Conservation (phyloP, 176 grass and related monocot species). For the Tillandsia leiboldiana region DNA sequence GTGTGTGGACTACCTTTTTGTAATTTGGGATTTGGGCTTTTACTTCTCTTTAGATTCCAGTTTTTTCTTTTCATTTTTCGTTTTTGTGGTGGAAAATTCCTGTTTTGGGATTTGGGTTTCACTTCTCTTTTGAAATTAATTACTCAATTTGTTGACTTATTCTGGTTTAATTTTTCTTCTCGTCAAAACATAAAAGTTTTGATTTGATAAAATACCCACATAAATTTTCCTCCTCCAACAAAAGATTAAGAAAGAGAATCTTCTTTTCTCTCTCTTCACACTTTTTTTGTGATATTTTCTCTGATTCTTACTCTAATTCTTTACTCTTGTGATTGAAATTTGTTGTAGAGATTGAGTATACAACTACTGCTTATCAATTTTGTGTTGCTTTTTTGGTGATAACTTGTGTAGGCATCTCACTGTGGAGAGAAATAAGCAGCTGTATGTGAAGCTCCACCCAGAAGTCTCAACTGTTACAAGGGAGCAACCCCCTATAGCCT, state of each 20-base stretch:
- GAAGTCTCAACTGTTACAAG: slow-evolving; percentile 50
- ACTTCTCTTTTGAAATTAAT: not conserved
- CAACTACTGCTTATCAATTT: not conserved
- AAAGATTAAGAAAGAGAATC: too few species aligned
- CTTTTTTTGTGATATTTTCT: too few species aligned
- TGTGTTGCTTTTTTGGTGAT: not conserved
- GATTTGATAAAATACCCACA: too few species aligned
- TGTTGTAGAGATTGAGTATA: not conserved
- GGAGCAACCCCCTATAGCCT: slow-evolving; percentile 67
- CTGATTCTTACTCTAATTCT: too few species aligned
- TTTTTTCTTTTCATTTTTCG: not conserved
- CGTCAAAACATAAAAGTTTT: too few species aligned
- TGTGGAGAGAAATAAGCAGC: slow-evolving; percentile 90
- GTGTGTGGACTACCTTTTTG: too few species aligned
- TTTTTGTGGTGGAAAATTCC: not conserved
- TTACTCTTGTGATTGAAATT: not conserved
- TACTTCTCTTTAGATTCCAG: slow-evolving; percentile 2
- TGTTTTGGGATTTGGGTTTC: not conserved
- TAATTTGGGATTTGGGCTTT: not conserved
- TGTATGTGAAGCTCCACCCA: slow-evolving; percentile 69
- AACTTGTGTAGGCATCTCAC: slow-evolving; percentile 53
- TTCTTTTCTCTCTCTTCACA: too few species aligned
- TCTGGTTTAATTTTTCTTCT: too few species aligned
- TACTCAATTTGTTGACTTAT: too few species aligned
- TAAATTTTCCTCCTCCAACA: too few species aligned